Evolutionary conservation across 2,329 filamentous ascomycete genomes (phyloP).

Genomic region (Fusarium verticillioides): DNA sequence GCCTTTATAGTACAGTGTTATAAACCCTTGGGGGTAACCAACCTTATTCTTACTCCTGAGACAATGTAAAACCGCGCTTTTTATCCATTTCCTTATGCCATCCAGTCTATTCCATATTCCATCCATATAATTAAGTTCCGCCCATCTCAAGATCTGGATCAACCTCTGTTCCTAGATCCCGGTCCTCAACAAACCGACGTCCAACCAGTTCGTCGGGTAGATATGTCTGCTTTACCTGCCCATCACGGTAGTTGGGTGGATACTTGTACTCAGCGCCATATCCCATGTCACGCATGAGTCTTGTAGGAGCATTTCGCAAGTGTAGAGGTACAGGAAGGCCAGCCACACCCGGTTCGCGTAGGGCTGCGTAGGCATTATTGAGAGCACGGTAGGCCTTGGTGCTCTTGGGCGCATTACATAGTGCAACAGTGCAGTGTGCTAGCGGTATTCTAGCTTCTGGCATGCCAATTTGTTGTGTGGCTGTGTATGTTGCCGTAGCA

Average conservation of each 20-base stretch:
- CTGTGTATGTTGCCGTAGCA: slow-evolving; percentile 86
- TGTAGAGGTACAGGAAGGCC: slow-evolving; percentile 86
- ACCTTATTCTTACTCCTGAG: slow-evolving; percentile 17
- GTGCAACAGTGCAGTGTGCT: slow-evolving; percentile 85
- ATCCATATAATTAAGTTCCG: slow-evolving; percentile 19
- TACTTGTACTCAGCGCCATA: slow-evolving; percentile 96
- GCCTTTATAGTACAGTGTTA: slow-evolving; percentile 5
- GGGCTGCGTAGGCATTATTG: slow-evolving; percentile 80
- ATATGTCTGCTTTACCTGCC: slow-evolving; percentile 87
- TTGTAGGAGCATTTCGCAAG: slow-evolving; percentile 89
- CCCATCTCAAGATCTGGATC: slow-evolving; percentile 73
- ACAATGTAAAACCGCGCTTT: slow-evolving; percentile 13
- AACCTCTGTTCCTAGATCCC: slow-evolving; percentile 80
- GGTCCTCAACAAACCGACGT: slow-evolving; percentile 79
- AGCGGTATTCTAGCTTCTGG: slow-evolving; percentile 94
- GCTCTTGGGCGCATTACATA: slow-evolving; percentile 84
- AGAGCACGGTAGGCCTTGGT: slow-evolving; percentile 86
- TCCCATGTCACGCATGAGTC: slow-evolving; percentile 91
- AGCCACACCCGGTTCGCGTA: slow-evolving; percentile 86
- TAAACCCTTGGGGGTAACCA: slow-evolving; percentile 10
- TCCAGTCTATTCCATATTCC: neutral
- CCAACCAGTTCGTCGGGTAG: slow-evolving; percentile 81
- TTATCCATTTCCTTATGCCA: neutral
- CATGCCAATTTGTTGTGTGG: slow-evolving; percentile 92
- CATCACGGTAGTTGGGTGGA: slow-evolving; percentile 88